A percentile compares a stretch with the other conserved stretches of the same genome.
Conservation (phyloP, 306 rosid genomes). For the Elaeagnus macrophylla region DNA sequence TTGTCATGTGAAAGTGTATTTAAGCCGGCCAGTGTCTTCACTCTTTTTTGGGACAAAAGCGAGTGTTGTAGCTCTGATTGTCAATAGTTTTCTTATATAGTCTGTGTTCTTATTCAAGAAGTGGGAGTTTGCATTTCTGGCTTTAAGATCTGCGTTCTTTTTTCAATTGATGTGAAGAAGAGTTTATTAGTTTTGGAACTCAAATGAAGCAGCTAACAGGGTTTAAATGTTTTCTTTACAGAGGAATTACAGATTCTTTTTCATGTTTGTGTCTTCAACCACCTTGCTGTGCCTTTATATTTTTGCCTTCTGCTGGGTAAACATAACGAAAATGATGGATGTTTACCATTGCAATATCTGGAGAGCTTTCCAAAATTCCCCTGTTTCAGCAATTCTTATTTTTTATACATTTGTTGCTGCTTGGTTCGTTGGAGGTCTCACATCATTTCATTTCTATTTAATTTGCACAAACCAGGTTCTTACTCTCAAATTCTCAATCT, state of each 20-base stretch:
- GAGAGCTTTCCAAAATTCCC: conserved; percentile 32
- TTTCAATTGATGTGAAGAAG: neutral
- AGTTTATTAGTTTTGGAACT: neutral
- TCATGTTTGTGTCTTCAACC: conserved; percentile 41
- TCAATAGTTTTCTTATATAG: neutral
- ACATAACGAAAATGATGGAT: conserved; percentile 24
- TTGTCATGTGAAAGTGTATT: neutral
- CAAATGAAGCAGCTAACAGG: conserved; percentile 6
- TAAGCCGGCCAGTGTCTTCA: too few species aligned
- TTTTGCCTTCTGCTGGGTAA: conserved; percentile 42
- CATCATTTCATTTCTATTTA: conserved; percentile 29
- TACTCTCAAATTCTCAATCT: neutral
- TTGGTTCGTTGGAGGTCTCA: conserved; percentile 43
- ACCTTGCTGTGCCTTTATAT: conserved; percentile 33
- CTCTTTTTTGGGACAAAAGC: too few species aligned
- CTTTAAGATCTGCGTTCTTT: neutral
- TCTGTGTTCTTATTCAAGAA: neutral
- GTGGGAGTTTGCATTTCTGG: neutral
- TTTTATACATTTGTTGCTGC: conserved; percentile 29
- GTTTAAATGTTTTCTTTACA: conserved; percentile 19
- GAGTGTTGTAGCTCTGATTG: neutral
- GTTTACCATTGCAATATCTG: conserved; percentile 17
- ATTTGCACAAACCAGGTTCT: conserved; percentile 36
- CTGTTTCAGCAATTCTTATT: conserved; percentile 29
- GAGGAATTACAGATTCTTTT: conserved; percentile 44